Evolutionary conservation across 805 yeast genomes (phyloP), one percentile per base, ranked within the genome.

Genomic region (Tetrapisispora phaffii): DNA sequence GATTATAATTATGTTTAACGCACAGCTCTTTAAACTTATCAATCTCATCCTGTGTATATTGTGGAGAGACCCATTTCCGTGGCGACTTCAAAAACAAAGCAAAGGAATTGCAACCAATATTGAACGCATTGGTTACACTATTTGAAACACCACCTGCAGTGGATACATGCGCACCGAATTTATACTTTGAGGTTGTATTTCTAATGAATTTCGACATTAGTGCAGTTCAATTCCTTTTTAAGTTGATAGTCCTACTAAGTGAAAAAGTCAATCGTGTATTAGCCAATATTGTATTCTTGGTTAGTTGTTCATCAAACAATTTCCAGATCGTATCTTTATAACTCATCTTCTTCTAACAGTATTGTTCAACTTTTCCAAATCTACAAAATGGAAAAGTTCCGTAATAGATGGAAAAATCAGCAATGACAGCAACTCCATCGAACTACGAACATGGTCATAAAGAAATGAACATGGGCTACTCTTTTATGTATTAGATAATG

Each of bases 71-170:
- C 97, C 97, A 93, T 59, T 83, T 77, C 49, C 95, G 75, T 28
- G 96, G 97, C 43, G 86, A 83, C 60, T 89, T 89, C 51, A 93
- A 69, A 61, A 93, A 93, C 54, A 93, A 66, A 0, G 97, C 97
- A 71, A 93, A 88, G 39, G 94, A 76, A 56, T 86, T 86, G 45
- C 67, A 70, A 55, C 79, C 79, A 22, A 77, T 67, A 34, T 68
- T 67, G 55, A 66, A 67, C 20, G 82, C 82, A 53, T 80, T 76
- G 31, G 70, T 57, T 1, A 85, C 79, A 7, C 90, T 72, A 26
- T 83, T 80, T 37, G 84, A 78, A 2, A 85, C 57, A 42, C 93
- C 97, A 13, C 95, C 95, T 5, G 83, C 73, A 52, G 82, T 79
- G 2, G 84, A 79, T 24, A 89, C 90, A 64, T 89, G 97, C 2